These are phyloP conservation scores for Chrysoporthe austroafricana DNA, from an alignment of 2,329 filamentous ascomycete species.

Conservation along the genomic window DNA sequence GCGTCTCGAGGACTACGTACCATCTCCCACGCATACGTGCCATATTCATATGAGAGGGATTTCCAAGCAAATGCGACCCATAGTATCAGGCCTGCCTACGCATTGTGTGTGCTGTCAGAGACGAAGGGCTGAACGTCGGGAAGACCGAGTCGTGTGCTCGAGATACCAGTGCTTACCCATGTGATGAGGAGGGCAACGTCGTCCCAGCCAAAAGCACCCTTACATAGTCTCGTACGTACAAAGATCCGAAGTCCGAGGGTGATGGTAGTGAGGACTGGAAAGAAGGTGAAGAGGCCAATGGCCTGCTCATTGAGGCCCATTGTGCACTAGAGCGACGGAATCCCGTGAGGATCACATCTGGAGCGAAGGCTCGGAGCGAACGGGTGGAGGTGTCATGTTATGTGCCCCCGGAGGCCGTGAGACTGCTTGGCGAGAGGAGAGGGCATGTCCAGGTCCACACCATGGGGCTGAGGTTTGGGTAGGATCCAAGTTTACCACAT, in stretches of 20 bases:
- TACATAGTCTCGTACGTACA: constrained; percentile 22
- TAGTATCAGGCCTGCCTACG: constrained; percentile 16
- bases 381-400: background rate
- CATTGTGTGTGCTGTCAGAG: background rate
- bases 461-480: background rate
- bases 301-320: constrained; percentile 15
- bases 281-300: constrained; percentile 23
- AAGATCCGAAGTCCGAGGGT: constrained; percentile 25
- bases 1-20: background rate
- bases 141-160: background rate
- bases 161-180: constrained; percentile 13
- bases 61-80: constrained; percentile 14
- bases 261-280: constrained; percentile 23
- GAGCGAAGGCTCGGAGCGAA: background rate
- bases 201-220: constrained; percentile 26
- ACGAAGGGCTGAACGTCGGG: background rate
- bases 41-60: background rate
- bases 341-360: background rate
- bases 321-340: too few relatives aligned
- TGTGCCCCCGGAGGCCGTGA: background rate
- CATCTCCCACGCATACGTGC: background rate
- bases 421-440: background rate
- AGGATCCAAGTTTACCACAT: background rate
- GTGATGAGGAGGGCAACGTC: constrained; percentile 24
- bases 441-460: background rate